A percentile compares a stretch with the other conserved stretches of the same genome.
Conservation (phyloP, 108 stramenopile species). For the Cyclotella sp. region DNA sequence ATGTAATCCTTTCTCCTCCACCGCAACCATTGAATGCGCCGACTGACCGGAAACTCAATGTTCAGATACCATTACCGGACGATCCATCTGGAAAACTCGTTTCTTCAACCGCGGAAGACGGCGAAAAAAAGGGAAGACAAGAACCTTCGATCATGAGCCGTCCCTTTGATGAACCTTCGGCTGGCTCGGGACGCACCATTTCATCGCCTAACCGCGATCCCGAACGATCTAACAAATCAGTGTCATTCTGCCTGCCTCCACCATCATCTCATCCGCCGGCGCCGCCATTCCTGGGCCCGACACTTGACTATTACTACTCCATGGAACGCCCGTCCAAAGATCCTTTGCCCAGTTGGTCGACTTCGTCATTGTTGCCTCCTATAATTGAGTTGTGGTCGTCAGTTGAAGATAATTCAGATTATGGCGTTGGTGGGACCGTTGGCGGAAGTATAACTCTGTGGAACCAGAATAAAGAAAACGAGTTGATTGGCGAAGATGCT, state of each 20-base stretch:
- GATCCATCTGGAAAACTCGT: neutral
- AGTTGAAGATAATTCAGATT: slow-evolving; percentile 25
- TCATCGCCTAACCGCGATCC: neutral
- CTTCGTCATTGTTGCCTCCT: slow-evolving; percentile 23
- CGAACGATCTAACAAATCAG: slow-evolving; percentile 23
- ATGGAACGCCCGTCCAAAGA: slow-evolving; percentile 26
- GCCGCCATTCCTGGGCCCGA: slow-evolving; percentile 39
- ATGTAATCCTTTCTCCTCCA: neutral
- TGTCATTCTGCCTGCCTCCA: slow-evolving; percentile 38
- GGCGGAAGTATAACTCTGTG: neutral
- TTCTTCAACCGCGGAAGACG: neutral
- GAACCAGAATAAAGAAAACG: slow-evolving; percentile 24
- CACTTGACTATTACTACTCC: slow-evolving; percentile 41
- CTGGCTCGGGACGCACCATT: neutral
- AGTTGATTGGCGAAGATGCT: slow-evolving; percentile 30
- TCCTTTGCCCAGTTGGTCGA: slow-evolving; percentile 17
- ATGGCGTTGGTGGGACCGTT: neutral
- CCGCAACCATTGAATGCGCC: neutral
- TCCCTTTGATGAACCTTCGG: slow-evolving; percentile 1
- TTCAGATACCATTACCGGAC: neutral
- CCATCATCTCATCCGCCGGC: slow-evolving; percentile 32
- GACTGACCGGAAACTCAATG: neutral
- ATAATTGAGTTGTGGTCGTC: slow-evolving; percentile 48
- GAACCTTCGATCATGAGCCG: neutral
- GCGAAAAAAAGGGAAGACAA: neutral